phyloP scores from a whole-genome alignment of 495 filamentous ascomycete species.

The Penicillium roqueforti region DNA sequence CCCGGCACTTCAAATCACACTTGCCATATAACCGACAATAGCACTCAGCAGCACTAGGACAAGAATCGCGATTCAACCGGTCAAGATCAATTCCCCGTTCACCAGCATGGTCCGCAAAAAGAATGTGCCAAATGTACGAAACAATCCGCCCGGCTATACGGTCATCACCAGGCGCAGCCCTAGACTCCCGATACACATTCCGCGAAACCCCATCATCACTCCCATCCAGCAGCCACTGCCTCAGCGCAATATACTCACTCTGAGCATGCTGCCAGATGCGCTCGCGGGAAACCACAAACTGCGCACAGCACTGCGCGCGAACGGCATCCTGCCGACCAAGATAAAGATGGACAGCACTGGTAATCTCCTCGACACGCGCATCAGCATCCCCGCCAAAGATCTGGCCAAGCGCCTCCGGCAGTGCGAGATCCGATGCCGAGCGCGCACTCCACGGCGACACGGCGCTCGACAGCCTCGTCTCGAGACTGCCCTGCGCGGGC shows the following conservation, averaged over 20 bases:
- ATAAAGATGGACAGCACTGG: neutral
- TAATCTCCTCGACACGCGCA: neutral
- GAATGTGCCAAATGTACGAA: slow-evolving; percentile 43
- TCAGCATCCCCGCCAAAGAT: slow-evolving; percentile 29
- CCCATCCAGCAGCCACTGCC: slow-evolving; percentile 44
- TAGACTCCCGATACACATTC: slow-evolving; percentile 2
- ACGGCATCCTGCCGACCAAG: slow-evolving; percentile 33
- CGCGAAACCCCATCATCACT: slow-evolving; percentile 5
- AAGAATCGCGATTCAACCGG: slow-evolving; percentile 34
- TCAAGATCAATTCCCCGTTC: slow-evolving; percentile 40
- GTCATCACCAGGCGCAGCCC: slow-evolving; percentile 36
- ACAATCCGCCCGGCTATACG: slow-evolving; percentile 36
- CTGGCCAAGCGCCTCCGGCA: slow-evolving; percentile 28
- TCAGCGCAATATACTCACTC: slow-evolving; percentile 38
- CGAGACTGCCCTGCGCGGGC: slow-evolving; percentile 36
- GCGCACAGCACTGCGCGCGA: slow-evolving; percentile 44
- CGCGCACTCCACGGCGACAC: slow-evolving; percentile 40
- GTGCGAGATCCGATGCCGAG: slow-evolving; percentile 34
- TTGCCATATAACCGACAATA: slow-evolving; percentile 45
- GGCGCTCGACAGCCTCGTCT: slow-evolving; percentile 33
- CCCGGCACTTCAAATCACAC: slow-evolving; percentile 31
- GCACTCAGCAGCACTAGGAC: slow-evolving; percentile 38
- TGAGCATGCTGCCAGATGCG: slow-evolving; percentile 34
- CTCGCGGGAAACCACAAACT: slow-evolving; percentile 38
- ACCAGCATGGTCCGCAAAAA: slow-evolving; percentile 31